These are phyloP conservation scores for Globisporangium apiculatum DNA, from an alignment of 352 stramenopile genomes.

Conservation along the genomic window DNA sequence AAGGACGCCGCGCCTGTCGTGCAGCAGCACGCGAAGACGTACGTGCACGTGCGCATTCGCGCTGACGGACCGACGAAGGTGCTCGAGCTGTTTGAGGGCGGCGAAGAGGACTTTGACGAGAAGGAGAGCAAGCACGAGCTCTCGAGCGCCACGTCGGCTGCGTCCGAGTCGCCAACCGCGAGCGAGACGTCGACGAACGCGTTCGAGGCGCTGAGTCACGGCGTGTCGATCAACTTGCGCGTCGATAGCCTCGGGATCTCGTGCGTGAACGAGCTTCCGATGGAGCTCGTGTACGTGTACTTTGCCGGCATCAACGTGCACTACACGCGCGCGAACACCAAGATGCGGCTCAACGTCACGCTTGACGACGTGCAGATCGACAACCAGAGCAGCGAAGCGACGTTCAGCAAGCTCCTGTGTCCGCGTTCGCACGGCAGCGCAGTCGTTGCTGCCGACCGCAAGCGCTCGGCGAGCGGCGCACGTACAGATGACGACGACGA, in stretches of 20 bases:
- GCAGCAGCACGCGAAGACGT: slow-evolving; percentile 81
- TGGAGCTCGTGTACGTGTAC: slow-evolving; percentile 84
- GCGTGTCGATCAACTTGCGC: slow-evolving; percentile 59
- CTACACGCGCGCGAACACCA: slow-evolving; percentile 70
- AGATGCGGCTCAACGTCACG: slow-evolving; percentile 82
- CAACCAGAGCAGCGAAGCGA: slow-evolving; percentile 82
- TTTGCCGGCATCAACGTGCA: slow-evolving; percentile 72
- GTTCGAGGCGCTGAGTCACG: slow-evolving; percentile 57
- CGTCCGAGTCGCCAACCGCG: slow-evolving; percentile 54
- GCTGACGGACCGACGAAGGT: slow-evolving; percentile 88
- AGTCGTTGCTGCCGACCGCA: slow-evolving; percentile 18
- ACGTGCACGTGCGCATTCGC: slow-evolving; percentile 77
- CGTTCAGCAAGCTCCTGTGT: slow-evolving; percentile 79
- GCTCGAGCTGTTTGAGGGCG: slow-evolving; percentile 86
- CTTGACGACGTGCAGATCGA: slow-evolving; percentile 83
- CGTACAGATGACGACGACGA: slow-evolving; percentile 30
- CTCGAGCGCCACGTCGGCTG: slow-evolving; percentile 55
- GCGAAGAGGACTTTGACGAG: slow-evolving; percentile 82
- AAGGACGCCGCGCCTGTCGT: slow-evolving; percentile 34
- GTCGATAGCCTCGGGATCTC: slow-evolving; percentile 80
- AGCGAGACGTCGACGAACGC: slow-evolving; percentile 75
- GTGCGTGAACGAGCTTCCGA: slow-evolving; percentile 81
- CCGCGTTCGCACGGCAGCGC: slow-evolving; percentile 42
- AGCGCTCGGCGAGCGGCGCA: slow-evolving; percentile 28
- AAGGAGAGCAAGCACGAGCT: slow-evolving; percentile 73